Base-by-base conservation (phyloP, 352 stramenopile species). In the Pythium diclinum region DNA sequence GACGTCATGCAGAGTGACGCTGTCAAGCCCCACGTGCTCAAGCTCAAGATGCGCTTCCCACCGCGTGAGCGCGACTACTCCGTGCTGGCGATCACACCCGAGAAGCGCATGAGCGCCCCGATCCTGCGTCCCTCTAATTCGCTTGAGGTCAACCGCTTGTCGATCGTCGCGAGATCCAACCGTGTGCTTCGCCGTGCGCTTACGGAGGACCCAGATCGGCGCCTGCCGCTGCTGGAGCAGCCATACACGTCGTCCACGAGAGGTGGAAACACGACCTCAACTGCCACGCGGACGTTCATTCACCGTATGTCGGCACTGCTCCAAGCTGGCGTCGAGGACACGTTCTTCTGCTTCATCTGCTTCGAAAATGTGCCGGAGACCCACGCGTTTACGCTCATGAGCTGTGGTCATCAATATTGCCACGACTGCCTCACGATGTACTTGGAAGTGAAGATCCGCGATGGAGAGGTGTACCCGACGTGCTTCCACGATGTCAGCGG, bases 291-390 rank as follows among this genome's bases (percentile, higher is more conserved):
- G 19, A 59, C 54, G 33, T 58, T 68, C 36, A 25, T 57, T n/a
- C n/a, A 47, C 19, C 54, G 47, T 9, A 55, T 69, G 38, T 61
- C 63, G 23, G 30, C 48, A 0, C n/a, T 67, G 6, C 42, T 71
- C 3, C 53, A 62, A 17, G 23, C 51, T 14, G 19, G 30, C 10
- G 19, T 64, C 59, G 79, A 89, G 46, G 78, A 91, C 57, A 90
- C 81, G 14, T 87, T 85, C 54, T 73, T 87, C 57, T 92, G 83
- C 56, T 82, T 87, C 56, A 92, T 92, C 59, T 92, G 83, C 72
- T 88, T 81, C 34, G 83, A 92, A 56, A 84, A 87, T 56, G 70
- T 73, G 3, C 66, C 77, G 0, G 30, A 81, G n/a, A 65, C 63
- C 3, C 66, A 71, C 8, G 73, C 75, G 1, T 80, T 79, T 33